Conservation (phyloP, 805 yeast genomes). For the Metschnikowia drakensbergensis region DNA sequence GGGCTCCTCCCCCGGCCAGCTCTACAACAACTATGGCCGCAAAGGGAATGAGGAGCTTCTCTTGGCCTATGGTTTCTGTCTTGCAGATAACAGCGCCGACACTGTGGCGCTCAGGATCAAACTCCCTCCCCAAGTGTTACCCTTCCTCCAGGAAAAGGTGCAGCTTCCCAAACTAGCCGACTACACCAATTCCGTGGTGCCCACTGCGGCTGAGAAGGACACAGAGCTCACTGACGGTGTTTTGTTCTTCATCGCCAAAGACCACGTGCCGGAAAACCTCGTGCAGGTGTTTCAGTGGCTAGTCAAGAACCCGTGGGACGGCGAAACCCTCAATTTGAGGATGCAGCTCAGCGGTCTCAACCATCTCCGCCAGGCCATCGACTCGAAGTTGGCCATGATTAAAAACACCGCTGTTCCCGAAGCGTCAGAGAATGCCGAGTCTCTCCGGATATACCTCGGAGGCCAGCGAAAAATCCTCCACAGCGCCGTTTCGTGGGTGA, state of each 20-base stretch:
- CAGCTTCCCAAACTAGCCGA: constrained; percentile 32
- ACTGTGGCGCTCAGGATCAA: constrained; percentile 56
- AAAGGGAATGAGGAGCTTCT: constrained; percentile 82
- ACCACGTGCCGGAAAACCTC: constrained; percentile 41
- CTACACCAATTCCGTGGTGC: constrained; percentile 37
- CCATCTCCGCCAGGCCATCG: constrained; percentile 49
- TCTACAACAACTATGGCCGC: constrained; percentile 82
- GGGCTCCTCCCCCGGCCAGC: constrained; percentile 23
- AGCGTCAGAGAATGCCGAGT: constrained; percentile 10
- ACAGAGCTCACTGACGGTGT: constrained; percentile 28
- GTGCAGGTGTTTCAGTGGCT: constrained; percentile 53
- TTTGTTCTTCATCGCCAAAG: constrained; percentile 37
- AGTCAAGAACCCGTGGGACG: constrained; percentile 49
- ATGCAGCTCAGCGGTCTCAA: constrained; percentile 59
- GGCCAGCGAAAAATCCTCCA: constrained; percentile 49
- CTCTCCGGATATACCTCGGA: constrained; percentile 44
- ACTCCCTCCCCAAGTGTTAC: constrained; percentile 36
- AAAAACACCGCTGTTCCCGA: constrained; percentile 19
- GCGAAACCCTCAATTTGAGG: constrained; percentile 40
- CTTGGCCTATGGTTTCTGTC: constrained; percentile 76
- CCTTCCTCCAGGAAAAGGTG: constrained; percentile 30
- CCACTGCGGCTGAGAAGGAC: constrained; percentile 7
- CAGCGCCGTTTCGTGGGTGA: constrained; percentile 41
- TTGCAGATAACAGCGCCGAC: constrained; percentile 56
- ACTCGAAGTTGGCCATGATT: constrained; percentile 44